Evolutionary conservation across 345 rosid species (phyloP).

Genomic region (Moricandia moricandioides): DNA sequence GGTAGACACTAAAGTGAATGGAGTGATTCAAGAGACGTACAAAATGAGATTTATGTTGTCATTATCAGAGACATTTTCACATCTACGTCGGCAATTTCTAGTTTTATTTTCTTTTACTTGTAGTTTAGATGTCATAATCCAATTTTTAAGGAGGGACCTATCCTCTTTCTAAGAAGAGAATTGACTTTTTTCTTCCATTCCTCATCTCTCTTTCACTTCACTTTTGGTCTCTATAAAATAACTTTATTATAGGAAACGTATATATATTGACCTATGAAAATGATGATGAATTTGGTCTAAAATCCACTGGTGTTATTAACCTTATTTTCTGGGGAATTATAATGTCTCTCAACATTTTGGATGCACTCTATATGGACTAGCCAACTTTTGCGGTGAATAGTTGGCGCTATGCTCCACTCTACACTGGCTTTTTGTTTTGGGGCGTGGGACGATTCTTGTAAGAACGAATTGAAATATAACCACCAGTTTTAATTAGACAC

Average conservation of each 20-base stretch:
- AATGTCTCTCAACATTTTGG: too few relatives aligned
- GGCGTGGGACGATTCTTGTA: neutral
- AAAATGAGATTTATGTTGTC: constrained; percentile 8
- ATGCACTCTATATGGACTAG: too few relatives aligned
- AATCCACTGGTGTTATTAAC: neutral
- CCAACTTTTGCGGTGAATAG: neutral
- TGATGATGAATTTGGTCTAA: constrained; percentile 15
- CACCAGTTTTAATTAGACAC: neutral
- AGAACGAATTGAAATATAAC: too few relatives aligned
- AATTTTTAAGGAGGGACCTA: constrained; percentile 1
- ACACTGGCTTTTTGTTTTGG: too few relatives aligned
- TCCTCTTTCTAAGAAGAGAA: constrained; percentile 14
- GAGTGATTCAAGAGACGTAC: constrained; percentile 31
- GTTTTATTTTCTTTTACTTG: constrained; percentile 12
- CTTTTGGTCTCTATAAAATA: neutral
- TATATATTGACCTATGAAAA: constrained; percentile 6
- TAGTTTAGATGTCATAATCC: constrained; percentile 9
- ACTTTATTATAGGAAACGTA: constrained; percentile 6
- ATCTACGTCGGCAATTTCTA: constrained; percentile 14
- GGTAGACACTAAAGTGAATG: constrained; percentile 21
- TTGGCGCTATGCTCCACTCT: too few relatives aligned
- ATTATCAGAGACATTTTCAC: constrained; percentile 24
- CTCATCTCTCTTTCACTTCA: neutral
- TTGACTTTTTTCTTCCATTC: neutral
- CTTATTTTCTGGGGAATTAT: too few relatives aligned